Conservation (phyloP, 1,284 basidiomycete species). For the Tremellales sp. region DNA sequence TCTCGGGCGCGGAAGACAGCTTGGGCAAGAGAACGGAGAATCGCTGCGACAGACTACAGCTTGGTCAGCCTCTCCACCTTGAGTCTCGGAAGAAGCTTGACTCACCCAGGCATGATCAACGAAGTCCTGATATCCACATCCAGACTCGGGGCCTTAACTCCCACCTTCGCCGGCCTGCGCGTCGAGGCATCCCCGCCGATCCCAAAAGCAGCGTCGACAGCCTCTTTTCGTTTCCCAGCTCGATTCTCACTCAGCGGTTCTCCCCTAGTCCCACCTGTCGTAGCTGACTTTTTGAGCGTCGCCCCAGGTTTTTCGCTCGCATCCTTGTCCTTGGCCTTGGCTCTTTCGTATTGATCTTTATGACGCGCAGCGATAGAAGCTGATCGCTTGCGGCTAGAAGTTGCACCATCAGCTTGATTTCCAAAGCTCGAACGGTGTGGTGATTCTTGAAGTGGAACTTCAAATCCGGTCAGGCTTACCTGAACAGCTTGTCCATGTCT, state of each 20-base stretch:
- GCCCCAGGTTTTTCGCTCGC: background rate
- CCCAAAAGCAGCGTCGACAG: background rate
- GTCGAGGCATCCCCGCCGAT: background rate
- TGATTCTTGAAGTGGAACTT: background rate
- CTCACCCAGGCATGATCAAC: conserved; percentile 43
- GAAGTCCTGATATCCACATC: conserved; percentile 41
- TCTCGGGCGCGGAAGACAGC: conserved; percentile 31
- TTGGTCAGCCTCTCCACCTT: background rate
- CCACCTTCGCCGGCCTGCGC: background rate
- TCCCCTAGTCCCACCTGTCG: background rate
- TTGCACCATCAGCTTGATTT: background rate
- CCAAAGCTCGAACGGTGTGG: background rate
- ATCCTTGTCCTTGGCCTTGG: background rate
- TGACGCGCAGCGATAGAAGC: background rate
- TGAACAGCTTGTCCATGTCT: conserved; percentile 17
- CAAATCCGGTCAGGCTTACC: conserved; percentile 9
- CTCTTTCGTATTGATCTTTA: too few species aligned
- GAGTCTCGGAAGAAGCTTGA: background rate
- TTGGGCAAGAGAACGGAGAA: conserved; percentile 44
- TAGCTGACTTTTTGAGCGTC: background rate
- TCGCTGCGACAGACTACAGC: conserved; percentile 32
- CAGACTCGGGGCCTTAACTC: conserved; percentile 31
- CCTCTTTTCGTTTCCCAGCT: background rate
- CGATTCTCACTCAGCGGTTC: background rate
- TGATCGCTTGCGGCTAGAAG: background rate